A percentile compares a stretch with the other conserved stretches of the same genome.
Evolutionary conservation across 805 yeast genomes (phyloP).

Genomic region (Pichia occidentalis): DNA sequence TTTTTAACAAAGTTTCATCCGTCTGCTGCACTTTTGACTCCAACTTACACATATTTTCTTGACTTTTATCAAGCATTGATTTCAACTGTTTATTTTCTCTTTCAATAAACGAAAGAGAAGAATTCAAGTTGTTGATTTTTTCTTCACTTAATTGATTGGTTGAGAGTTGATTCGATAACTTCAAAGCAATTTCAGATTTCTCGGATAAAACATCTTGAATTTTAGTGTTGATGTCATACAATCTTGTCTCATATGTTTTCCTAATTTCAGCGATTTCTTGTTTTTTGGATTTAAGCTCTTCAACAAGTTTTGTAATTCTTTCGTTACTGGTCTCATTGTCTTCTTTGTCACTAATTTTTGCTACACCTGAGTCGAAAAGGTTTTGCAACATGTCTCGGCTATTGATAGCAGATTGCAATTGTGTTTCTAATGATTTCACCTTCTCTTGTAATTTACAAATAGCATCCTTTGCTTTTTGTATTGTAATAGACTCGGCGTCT

Average conservation of each 20-base stretch:
- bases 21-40: slow-evolving; percentile 43
- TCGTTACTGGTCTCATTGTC: slow-evolving; percentile 16
- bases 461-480: slow-evolving; percentile 52
- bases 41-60: slow-evolving; percentile 37
- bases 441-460: slow-evolving; percentile 57
- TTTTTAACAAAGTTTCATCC: slow-evolving; percentile 49
- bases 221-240: slow-evolving; percentile 44
- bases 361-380: slow-evolving; percentile 28
- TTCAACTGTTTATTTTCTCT: slow-evolving; percentile 42
- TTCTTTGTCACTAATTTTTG: slow-evolving; percentile 12
- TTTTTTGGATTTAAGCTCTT: slow-evolving; percentile 30
- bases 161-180: slow-evolving; percentile 49
- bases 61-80: slow-evolving; percentile 33
- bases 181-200: slow-evolving; percentile 41
- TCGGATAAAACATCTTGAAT: slow-evolving; percentile 34
- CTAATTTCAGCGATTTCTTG: slow-evolving; percentile 35
- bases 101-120: slow-evolving; percentile 34
- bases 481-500: slow-evolving; percentile 23
- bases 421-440: slow-evolving; percentile 43
- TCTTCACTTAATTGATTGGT: slow-evolving; percentile 48
- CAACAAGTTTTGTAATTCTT: slow-evolving; percentile 23
- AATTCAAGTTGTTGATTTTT: slow-evolving; percentile 37
- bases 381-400: slow-evolving; percentile 62
- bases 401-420: slow-evolving; percentile 46
- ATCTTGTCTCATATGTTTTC: slow-evolving; percentile 36